A percentile compares a stretch with the other conserved stretches of the same genome.
These are phyloP conservation scores for Penicillium sp. DNA, from an alignment of 2,329 filamentous ascomycete species.

Conservation along the genomic window DNA sequence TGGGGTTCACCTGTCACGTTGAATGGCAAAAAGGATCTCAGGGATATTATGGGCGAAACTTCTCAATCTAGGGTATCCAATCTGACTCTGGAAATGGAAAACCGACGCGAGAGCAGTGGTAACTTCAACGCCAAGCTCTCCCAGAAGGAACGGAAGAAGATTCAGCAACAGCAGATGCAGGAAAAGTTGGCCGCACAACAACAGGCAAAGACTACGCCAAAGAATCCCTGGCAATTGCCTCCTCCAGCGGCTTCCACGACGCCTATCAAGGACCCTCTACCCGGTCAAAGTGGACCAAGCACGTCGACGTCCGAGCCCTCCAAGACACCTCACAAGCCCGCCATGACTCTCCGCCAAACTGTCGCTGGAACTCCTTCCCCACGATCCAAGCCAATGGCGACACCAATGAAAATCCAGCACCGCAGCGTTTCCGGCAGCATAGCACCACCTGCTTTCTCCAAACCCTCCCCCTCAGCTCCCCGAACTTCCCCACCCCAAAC, in stretches of 20 bases:
- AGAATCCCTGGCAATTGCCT: conserved; percentile 67
- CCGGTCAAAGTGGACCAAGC: conserved; percentile 37
- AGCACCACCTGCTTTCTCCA: conserved; percentile 19
- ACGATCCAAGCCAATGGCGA: conserved; percentile 32
- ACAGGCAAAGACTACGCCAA: conserved; percentile 40
- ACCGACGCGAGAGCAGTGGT: conserved; percentile 47
- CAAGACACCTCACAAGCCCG: conserved; percentile 45
- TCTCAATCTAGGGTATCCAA: conserved; percentile 56
- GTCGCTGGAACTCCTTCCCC: conserved; percentile 52
- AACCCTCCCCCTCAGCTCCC: conserved; percentile 26
- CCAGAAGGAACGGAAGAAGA: conserved; percentile 88
- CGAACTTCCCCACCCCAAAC: conserved; percentile 37
- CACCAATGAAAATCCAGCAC: conserved; percentile 54
- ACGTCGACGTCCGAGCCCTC: conserved; percentile 18
- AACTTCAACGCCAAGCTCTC: conserved; percentile 67
- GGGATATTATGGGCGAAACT: conserved; percentile 72
- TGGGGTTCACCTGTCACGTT: conserved; percentile 61
- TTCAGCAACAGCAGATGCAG: conserved; percentile 68
- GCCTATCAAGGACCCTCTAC: conserved; percentile 38
- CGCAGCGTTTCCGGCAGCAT: conserved; percentile 32
- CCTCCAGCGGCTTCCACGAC: conserved; percentile 22
- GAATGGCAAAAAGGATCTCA: conserved; percentile 70
- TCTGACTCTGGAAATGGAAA: conserved; percentile 56
- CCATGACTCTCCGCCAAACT: conserved; percentile 66
- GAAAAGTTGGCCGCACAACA: conserved; percentile 43